Percentiles rank a stretch among this genome's conserved stretches.
These are phyloP conservation scores for Pulveroboletus sp. DNA, from an alignment of 768 basidiomycete genomes.

Conservation along the genomic window DNA sequence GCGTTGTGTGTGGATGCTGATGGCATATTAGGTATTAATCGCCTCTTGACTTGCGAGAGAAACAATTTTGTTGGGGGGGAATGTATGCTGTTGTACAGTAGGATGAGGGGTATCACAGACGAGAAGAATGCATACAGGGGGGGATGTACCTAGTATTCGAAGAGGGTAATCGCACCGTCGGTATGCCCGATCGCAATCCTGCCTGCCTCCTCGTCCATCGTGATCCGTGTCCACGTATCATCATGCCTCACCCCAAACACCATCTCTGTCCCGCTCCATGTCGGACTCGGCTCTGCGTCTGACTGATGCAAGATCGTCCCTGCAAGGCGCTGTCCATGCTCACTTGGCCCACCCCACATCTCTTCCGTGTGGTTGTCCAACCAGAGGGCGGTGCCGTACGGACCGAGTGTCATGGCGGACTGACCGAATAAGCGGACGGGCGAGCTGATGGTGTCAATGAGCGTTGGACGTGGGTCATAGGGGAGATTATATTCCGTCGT, in stretches of 20 bases:
- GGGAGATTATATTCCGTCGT: slow-evolving; percentile 40
- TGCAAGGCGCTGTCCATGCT: slow-evolving; percentile 60
- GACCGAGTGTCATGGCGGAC: slow-evolving; percentile 53
- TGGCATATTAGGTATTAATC: slow-evolving; percentile 47
- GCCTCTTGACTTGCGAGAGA: slow-evolving; percentile 31
- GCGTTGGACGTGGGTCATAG: slow-evolving; percentile 38
- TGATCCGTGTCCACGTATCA: slow-evolving; percentile 47
- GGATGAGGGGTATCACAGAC: neutral
- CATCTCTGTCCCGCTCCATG: slow-evolving; percentile 20
- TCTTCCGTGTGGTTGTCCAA: slow-evolving; percentile 61
- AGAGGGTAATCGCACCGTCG: slow-evolving; percentile 48
- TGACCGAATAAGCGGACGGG: slow-evolving; percentile 57
- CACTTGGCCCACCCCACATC: slow-evolving; percentile 37
- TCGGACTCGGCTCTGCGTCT: no score
- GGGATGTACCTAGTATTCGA: slow-evolving; percentile 42
- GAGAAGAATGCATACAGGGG: neutral
- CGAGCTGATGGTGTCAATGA: slow-evolving; percentile 43
- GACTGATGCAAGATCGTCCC: slow-evolving; percentile 27
- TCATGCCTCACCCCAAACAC: slow-evolving; percentile 45
- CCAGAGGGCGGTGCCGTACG: slow-evolving; percentile 63
- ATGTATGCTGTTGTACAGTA: neutral
- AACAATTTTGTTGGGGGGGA: no score
- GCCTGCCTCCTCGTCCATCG: slow-evolving; percentile 39
- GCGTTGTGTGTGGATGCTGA: neutral
- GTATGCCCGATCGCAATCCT: slow-evolving; percentile 33